phyloP scores from a whole-genome alignment of 2,329 filamentous ascomycete genomes.

The Sarocladiaceae sp. region DNA sequence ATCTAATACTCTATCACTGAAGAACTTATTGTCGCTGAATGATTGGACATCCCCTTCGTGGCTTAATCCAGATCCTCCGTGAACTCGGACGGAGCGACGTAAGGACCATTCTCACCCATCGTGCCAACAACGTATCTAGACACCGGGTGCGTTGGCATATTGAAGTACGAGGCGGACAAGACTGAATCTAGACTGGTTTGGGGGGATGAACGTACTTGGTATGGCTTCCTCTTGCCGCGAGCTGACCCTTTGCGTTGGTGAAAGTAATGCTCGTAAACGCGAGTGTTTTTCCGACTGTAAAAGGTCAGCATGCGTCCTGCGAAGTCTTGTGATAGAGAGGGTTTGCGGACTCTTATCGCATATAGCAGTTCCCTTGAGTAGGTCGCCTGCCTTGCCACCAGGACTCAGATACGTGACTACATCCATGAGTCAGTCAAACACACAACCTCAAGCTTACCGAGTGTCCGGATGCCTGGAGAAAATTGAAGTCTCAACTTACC shows the following conservation, averaged over 20 bases:
- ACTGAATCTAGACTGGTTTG: too few species aligned
- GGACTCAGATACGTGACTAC: conserved; percentile 60
- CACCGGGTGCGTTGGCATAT: conserved; percentile 1
- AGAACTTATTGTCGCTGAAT: neutral
- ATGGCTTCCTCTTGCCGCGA: conserved; percentile 60
- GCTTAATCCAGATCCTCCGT: conserved; percentile 28
- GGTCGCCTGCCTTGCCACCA: conserved; percentile 54
- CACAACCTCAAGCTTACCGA: too few species aligned
- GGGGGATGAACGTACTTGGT: conserved; percentile 50
- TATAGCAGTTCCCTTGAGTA: conserved; percentile 49
- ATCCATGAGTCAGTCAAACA: conserved; percentile 11
- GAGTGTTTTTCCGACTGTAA: conserved; percentile 56
- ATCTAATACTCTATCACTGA: neutral
- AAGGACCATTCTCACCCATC: conserved; percentile 30
- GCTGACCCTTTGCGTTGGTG: conserved; percentile 52
- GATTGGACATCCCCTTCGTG: neutral
- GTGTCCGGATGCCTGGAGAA: too few species aligned
- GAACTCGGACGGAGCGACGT: conserved; percentile 30
- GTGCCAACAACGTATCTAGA: conserved; percentile 39
- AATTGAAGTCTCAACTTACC: conserved; percentile 30
- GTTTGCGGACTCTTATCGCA: conserved; percentile 62
- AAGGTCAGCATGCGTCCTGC: neutral
- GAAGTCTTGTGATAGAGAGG: conserved; percentile 1
- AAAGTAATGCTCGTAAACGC: conserved; percentile 60
- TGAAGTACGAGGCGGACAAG: too few species aligned